Evolutionary conservation across 495 filamentous ascomycete genomes (phyloP), one percentile per base, ranked within the genome.

Genomic region (Podospora sp.): DNA sequence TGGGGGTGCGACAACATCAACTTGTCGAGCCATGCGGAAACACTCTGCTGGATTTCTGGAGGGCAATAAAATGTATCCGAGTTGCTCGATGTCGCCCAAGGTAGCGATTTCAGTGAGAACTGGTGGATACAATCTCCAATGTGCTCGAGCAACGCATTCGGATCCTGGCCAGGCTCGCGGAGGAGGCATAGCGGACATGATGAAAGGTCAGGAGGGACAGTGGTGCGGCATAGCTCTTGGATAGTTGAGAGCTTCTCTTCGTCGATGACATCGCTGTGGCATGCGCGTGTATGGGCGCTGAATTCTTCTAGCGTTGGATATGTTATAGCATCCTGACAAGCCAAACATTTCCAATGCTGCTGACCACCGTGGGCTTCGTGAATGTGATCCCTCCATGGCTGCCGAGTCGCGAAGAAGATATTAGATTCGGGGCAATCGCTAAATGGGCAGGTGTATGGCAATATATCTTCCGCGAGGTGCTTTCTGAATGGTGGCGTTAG

Each of bases 81-180:
- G 33, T 36, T 36, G 33, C 12, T 12, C 33, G 55, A 58, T 25
- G 12, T 22, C 7, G 55, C 55, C 55, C 55, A 58, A 6, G 55
- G 55, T 18, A 58, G 18, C 14, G 55, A 9, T 16, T 6, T 2
- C 4, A 58, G 55, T 18, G 55, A 58, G 6, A 58, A 26, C 6
- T 58, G 6, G 55, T 58, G 55, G 55, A 58, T 58, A 18, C 55
- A 58, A 25, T 58, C 26, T 6, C 55, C 55, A 25, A 58, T 29
- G 18, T 58, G 55, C 22, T 58, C 55, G 18, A 58, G 12, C 22
- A 26, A 24, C 5, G 55, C 55, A 24, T 6, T 18, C 11, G 55
- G 14, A 18, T 58, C 55, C 26, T 9, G 21, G 12, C 26, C 55
- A 2, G 12, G 4, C 26, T 58, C 12, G 5, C 9, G n/a, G 9